These are phyloP conservation scores for Digitaria exilis DNA, from an alignment of 202 grass and related monocot species.

Conservation along the genomic window DNA sequence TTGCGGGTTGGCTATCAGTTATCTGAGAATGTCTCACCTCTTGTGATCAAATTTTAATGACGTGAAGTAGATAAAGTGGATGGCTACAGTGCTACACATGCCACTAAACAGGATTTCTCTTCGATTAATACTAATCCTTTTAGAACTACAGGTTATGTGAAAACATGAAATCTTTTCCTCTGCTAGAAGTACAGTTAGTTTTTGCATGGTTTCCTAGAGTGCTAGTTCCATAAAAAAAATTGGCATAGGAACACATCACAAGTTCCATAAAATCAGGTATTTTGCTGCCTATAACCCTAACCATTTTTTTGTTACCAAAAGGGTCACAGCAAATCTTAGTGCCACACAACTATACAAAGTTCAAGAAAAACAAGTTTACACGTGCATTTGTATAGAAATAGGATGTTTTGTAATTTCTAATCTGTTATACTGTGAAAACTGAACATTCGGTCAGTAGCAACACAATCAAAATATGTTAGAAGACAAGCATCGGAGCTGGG, in stretches of 20 bases:
- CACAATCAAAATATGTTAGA: not conserved
- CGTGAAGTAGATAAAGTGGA: conserved; percentile 17
- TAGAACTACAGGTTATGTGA: not conserved
- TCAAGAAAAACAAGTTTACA: not conserved
- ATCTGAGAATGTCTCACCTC: not conserved
- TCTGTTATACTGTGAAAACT: not conserved
- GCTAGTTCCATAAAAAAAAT: conserved; percentile 17
- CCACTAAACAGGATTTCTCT: not conserved
- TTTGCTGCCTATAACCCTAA: not conserved
- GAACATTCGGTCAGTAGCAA: conserved; percentile 20
- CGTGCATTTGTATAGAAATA: not conserved
- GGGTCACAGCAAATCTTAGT: not conserved
- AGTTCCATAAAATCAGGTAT: not conserved
- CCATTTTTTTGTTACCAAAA: not conserved
- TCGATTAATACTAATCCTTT: conserved; percentile 1
- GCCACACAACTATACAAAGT: not conserved
- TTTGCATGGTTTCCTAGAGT: conserved; percentile 11
- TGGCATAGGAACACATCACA: not conserved
- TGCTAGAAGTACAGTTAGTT: not conserved
- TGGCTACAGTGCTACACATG: not conserved
- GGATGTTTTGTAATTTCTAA: not conserved
- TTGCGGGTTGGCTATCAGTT: conserved; percentile 8
- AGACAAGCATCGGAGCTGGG: not conserved
- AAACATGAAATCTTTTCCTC: conserved; percentile 16
- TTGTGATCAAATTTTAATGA: conserved; percentile 10